phyloP scores from a whole-genome alignment of 2,329 filamentous ascomycete genomes.

The Cladobotryum mycophilum region DNA sequence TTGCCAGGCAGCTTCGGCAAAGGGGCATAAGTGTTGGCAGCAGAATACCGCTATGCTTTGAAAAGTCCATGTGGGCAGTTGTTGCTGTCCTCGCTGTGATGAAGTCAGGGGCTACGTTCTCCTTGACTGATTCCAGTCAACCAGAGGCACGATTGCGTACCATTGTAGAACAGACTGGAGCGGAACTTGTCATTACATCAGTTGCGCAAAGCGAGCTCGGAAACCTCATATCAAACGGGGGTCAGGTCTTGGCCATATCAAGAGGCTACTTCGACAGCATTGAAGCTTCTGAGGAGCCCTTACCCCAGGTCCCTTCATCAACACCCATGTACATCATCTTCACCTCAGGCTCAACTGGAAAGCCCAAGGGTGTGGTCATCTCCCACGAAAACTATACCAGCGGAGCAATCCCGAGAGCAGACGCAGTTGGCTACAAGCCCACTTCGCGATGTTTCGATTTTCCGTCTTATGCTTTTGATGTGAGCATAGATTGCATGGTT shows the following conservation, averaged over 20 bases:
- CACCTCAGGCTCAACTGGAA: constrained; percentile 59
- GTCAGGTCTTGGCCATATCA: constrained; percentile 29
- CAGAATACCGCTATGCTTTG: constrained; percentile 44
- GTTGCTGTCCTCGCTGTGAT: constrained; percentile 41
- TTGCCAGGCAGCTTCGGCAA: constrained; percentile 34
- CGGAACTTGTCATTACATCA: constrained; percentile 35
- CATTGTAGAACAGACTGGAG: constrained; percentile 38
- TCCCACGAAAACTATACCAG: constrained; percentile 42
- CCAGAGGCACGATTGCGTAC: constrained; percentile 38
- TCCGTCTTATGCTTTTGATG: constrained; percentile 49
- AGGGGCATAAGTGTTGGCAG: constrained; percentile 33
- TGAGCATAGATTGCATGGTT: constrained; percentile 49
- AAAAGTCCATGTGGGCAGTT: constrained; percentile 42
- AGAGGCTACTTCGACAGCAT: constrained; percentile 20
- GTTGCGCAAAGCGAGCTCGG: constrained; percentile 32
- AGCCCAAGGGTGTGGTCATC: constrained; percentile 56
- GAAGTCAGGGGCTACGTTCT: constrained; percentile 43
- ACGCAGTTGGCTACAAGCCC: constrained; percentile 35
- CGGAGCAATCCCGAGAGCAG: constrained; percentile 36
- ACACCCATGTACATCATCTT: constrained; percentile 53
- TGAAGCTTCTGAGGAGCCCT: constrained; percentile 11
- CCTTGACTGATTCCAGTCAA: constrained; percentile 41
- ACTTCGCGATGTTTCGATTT: constrained; percentile 42
- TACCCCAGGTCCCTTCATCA: constrained; percentile 35
- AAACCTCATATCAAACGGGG: constrained; percentile 26